Evolutionary conservation across 2,329 filamentous ascomycete genomes (phyloP), one percentile per base, ranked within the genome.

Genomic region (Hypoxylon sp.): DNA sequence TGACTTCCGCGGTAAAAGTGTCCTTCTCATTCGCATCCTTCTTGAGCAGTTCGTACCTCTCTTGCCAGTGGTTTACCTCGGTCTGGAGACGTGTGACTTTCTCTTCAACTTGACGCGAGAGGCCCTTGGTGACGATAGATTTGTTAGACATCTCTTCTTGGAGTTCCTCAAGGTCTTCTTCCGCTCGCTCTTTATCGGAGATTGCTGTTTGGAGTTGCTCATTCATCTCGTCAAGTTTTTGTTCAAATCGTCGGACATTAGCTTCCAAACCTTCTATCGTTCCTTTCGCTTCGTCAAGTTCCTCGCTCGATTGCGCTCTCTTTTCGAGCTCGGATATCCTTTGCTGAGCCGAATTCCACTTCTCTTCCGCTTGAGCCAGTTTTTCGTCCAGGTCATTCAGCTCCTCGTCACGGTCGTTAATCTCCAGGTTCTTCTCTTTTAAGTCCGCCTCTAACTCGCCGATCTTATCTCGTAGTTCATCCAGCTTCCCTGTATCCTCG

Each of bases 71-170:
- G 59, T 87, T 85, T 5, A 92, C 78, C 59, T 93, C 90, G 47
- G 85, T 80, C 69, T 93, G 89, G 8, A 94, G 79, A 30, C 87
- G 87, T 53, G 81, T 79, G 7, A 87, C 79, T 75, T 88, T 92
- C 68, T 92, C 90, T 71, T 94, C 90, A 17, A 92, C 84, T 76
- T 94, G 91, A 30, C 90, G 86, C 54, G 87, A 91, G 7, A 92
- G 81, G 1, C 89, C 90, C 73, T 91, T 93, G 11, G 90, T 91
- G 55, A 87, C 87, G 37, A 93, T 84, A 0, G 91, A 94, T 70
- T 93, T 93, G 77, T 94, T 89, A 20, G 90, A 85, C 84, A 93
- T 87, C 71, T 93, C 91, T 56, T 92, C 89, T 65, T 91, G 90
- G 22, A 93, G 81, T 71, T 90, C 87, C 69, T 88, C 83, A 15